A percentile compares a stretch with the other conserved stretches of the same genome.
Evolutionary conservation across 192 early-diverging fungal species (phyloP).

Genomic region (Diversispora eburnea): DNA sequence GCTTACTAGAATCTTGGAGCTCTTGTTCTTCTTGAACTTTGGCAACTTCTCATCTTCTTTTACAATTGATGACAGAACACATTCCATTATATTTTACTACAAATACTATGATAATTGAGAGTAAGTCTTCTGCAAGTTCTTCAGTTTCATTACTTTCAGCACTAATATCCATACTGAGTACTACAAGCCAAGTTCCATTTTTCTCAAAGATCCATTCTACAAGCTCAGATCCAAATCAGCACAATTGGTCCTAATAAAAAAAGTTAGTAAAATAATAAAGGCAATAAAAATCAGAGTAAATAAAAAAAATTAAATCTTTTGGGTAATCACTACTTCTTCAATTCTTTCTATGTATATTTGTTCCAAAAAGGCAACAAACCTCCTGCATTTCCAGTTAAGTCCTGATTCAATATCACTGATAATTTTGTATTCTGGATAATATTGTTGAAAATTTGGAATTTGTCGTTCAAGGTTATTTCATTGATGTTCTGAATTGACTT

Average conservation of each 20-base stretch:
- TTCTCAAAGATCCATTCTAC: slow-evolving; percentile 17
- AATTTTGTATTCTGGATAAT: slow-evolving; percentile 18
- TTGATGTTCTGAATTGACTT: slow-evolving; percentile 22
- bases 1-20: no score
- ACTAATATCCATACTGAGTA: no score
- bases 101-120: no score
- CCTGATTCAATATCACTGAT: slow-evolving; percentile 3
- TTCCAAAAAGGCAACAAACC: slow-evolving; percentile 2
- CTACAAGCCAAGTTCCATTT: slow-evolving; percentile 1
- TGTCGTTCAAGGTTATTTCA: slow-evolving; percentile 7
- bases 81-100: no score
- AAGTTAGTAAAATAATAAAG: no score
- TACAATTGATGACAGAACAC: no score
- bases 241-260: neutral
- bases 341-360: slow-evolving; percentile 10
- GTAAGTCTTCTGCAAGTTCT: no score
- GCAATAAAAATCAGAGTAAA: no score
- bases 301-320: neutral
- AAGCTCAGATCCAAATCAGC: slow-evolving; percentile 3
- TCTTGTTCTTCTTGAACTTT: no score
- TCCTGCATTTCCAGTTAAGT: neutral
- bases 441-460: slow-evolving; percentile 5
- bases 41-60: no score
- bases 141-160: no score
- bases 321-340: neutral